Percentiles rank a stretch among this genome's conserved stretches.
These are phyloP conservation scores for Cystobasidium sp. DNA, from an alignment of 1,284 basidiomycete species.

Conservation along the genomic window DNA sequence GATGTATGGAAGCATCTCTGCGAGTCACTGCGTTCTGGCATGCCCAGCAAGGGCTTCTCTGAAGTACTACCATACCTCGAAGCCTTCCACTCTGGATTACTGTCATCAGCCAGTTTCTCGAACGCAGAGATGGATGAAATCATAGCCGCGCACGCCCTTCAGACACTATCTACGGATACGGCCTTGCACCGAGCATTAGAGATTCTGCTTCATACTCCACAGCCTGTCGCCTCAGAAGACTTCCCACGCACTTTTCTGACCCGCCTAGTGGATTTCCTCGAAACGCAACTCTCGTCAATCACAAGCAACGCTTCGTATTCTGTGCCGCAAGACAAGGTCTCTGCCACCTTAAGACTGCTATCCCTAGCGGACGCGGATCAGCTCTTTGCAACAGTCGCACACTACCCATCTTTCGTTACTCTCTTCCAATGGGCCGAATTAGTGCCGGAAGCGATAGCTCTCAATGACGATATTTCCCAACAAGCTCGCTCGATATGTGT, in stretches of 20 bases:
- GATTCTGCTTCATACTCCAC: neutral
- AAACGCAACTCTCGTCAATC: neutral
- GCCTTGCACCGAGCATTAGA: neutral
- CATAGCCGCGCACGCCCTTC: neutral
- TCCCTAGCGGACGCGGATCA: neutral
- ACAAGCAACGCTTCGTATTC: neutral
- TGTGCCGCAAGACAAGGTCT: neutral
- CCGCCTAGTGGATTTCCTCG: neutral
- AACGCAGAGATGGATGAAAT: slow-evolving; percentile 10
- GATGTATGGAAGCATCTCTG: slow-evolving; percentile 1
- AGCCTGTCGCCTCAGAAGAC: neutral
- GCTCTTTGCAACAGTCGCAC: neutral
- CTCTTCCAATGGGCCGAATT: slow-evolving; percentile 25
- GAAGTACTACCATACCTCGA: neutral
- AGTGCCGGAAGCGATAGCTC: neutral
- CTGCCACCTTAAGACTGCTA: neutral
- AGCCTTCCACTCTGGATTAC: neutral
- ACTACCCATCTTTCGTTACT: slow-evolving; percentile 11
- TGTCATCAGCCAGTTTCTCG: neutral
- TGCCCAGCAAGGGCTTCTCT: neutral
- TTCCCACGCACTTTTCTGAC: neutral
- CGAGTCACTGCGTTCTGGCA: neutral
- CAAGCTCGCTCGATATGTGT: slow-evolving; percentile 5
- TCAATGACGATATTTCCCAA: neutral
- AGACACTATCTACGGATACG: neutral